Base-by-base conservation (phyloP, 495 filamentous ascomycete species). In the Penicillium canariense region DNA sequence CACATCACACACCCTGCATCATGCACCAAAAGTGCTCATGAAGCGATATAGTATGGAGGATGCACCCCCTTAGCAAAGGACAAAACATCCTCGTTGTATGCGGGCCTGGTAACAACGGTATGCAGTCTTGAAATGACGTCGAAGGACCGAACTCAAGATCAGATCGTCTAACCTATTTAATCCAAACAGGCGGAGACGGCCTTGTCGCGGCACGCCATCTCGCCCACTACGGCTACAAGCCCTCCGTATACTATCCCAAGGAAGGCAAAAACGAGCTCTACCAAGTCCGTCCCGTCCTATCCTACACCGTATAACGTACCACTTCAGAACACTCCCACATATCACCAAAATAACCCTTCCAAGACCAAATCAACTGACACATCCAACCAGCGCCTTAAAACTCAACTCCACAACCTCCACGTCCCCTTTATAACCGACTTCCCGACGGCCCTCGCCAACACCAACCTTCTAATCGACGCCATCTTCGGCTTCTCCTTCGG, bases 401-500 rank as follows among this genome's bases (percentile, higher is more conserved):
- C 82, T 14, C 94, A 98, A 73, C 82, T 96, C 10, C 76, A 84
- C 44, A 86, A 90, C 58, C 87, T 96, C 55, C 79, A 85, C 8
- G 77, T 98, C 45, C 90, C 90, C 7, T 94, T 97, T 75, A 86
- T 90, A 11, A 78, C 86, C 15, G 91, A 96, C 74, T 96, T 96
- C 60, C 65, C 73, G 17, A 38, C 70, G 2, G 85, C 88, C 9
- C 66, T 96, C 5, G 70, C 78, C 55, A 75, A 83, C 40, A 77
- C 87, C 18, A 81, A 95, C 65, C 87, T 96, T 60, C 77, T 98
- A 44, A 77, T 98, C 52, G 94, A 98, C 71, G 90, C 95, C 35
- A 89, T 98, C 63, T 98, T 98, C 65, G 94, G 91, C 35, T 98
- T 97, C 78, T 91, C 87, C 61, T 97, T 97, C 74, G 85, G 85